phyloP scores from a whole-genome alignment of 257 asterid genomes.

The Gentiana straminea region DNA sequence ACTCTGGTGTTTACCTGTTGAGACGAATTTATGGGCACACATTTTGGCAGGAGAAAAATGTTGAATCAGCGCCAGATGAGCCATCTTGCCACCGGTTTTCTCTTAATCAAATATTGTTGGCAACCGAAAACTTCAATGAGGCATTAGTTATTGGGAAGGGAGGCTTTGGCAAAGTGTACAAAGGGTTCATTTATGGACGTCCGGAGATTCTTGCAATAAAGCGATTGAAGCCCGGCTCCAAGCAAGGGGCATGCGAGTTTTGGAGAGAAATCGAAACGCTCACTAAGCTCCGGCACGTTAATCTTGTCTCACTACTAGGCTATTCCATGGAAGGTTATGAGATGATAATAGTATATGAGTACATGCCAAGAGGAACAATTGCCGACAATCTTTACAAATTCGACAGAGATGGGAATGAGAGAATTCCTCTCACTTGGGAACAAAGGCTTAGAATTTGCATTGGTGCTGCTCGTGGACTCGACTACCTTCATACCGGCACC shows the following conservation, averaged over 20 bases:
- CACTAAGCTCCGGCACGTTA: constrained; percentile 7
- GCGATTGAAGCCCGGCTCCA: constrained; percentile 7
- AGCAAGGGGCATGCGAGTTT: constrained; percentile 12
- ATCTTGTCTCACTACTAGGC: constrained; percentile 13
- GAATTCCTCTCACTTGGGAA: constrained; percentile 9
- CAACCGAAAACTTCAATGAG: constrained; percentile 7
- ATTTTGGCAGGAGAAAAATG: background rate
- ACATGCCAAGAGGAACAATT: constrained; percentile 7
- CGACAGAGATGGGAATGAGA: background rate
- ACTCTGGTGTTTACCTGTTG: background rate
- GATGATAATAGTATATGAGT: constrained; percentile 11
- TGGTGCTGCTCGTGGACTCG: constrained; percentile 19
- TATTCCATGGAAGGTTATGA: constrained; percentile 6
- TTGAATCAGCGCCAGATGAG: background rate
- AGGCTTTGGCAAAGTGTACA: constrained; percentile 15
- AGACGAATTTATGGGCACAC: background rate
- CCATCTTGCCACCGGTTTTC: constrained; percentile 2
- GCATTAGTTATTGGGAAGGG: constrained; percentile 11
- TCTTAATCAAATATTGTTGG: constrained; percentile 1
- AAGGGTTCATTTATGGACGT: constrained; percentile 6
- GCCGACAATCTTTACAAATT: constrained; percentile 11
- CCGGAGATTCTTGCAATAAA: constrained; percentile 8
- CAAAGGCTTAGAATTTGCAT: constrained; percentile 14
- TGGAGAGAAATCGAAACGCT: constrained; percentile 11
- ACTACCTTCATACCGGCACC: constrained; percentile 12